Percentiles rank a stretch among this genome's conserved stretches.
Evolutionary conservation across 2,329 filamentous ascomycete genomes (phyloP).

Genomic region (Ophiosphaerella korrae): DNA sequence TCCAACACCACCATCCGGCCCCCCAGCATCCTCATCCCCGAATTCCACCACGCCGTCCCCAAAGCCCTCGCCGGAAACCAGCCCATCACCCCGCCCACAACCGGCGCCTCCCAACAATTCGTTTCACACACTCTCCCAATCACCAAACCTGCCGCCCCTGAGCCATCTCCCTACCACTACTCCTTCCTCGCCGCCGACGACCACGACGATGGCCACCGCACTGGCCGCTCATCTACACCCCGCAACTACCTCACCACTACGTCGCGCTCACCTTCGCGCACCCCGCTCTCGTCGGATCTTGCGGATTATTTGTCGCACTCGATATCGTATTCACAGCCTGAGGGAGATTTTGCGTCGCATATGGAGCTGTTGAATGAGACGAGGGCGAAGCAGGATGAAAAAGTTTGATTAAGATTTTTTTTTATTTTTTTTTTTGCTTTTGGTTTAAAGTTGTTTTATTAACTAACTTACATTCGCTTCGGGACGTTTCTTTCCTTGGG

Average conservation of each 20-base stretch:
- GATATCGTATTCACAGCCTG: constrained; percentile 12
- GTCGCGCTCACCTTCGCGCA: neutral
- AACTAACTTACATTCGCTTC: neutral
- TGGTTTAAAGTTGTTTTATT: neutral
- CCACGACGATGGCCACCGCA: neutral
- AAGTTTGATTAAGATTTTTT: neutral
- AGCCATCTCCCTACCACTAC: neutral
- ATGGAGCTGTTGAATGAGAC: neutral
- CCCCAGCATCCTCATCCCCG: constrained; percentile 27
- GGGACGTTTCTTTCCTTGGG: neutral
- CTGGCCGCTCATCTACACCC: neutral
- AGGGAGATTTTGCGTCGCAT: neutral
- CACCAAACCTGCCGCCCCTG: neutral
- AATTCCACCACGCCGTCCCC: constrained; percentile 26
- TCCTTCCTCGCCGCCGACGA: neutral
- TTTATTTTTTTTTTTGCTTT: neutral
- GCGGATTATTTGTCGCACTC: constrained; percentile 19
- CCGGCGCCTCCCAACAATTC: constrained; percentile 2
- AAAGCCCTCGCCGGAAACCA: constrained; percentile 15
- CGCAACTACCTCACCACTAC: neutral
- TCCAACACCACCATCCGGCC: constrained; percentile 41
- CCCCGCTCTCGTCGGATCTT: constrained; percentile 1
- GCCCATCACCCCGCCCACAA: constrained; percentile 2
- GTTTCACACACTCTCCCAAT: neutral
- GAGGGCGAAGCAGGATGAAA: neutral